phyloP scores from a whole-genome alignment of 768 basidiomycete genomes.

The Phanerochaete sordida region DNA sequence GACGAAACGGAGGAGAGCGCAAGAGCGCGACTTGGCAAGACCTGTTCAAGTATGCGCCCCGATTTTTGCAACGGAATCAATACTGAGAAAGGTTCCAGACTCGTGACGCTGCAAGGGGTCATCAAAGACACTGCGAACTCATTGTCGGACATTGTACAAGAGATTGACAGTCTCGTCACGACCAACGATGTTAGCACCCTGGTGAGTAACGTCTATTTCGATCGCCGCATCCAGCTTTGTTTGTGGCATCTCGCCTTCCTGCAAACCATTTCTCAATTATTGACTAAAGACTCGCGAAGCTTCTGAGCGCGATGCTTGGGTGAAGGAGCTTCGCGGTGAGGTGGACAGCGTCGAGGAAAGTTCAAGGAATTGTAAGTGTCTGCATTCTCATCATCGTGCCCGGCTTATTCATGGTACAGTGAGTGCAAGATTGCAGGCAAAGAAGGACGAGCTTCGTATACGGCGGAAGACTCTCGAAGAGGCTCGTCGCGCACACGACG shows the following conservation, averaged over 20 bases:
- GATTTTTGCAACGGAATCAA: too few relatives aligned
- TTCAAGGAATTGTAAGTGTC: conserved; percentile 17
- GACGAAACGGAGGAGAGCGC: conserved; percentile 9
- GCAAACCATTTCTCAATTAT: not conserved
- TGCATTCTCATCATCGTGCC: not conserved
- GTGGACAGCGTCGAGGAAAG: conserved; percentile 8
- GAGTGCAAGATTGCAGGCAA: conserved; percentile 38
- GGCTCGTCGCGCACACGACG: conserved; percentile 38
- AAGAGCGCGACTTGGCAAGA: conserved; percentile 66
- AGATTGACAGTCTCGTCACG: conserved; percentile 30
- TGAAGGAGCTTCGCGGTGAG: conserved; percentile 41
- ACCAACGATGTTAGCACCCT: conserved; percentile 18
- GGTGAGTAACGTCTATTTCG: conserved; percentile 17
- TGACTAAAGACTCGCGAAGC: conserved; percentile 58
- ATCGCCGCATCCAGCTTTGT: not conserved
- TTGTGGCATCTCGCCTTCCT: not conserved
- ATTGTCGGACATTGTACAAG: conserved; percentile 28
- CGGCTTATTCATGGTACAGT: conserved; percentile 29
- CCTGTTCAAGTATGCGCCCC: conserved; percentile 70
- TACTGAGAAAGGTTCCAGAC: conserved; percentile 19
- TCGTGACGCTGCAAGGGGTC: conserved; percentile 39
- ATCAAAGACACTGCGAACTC: conserved; percentile 36
- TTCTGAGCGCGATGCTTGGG: conserved; percentile 56
- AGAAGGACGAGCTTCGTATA: conserved; percentile 39
- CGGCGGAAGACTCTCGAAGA: conserved; percentile 44